A percentile compares a stretch with the other conserved stretches of the same genome.
These are phyloP conservation scores for Fraxinus velutina DNA, from an alignment of 305 asterid species.

Conservation along the genomic window DNA sequence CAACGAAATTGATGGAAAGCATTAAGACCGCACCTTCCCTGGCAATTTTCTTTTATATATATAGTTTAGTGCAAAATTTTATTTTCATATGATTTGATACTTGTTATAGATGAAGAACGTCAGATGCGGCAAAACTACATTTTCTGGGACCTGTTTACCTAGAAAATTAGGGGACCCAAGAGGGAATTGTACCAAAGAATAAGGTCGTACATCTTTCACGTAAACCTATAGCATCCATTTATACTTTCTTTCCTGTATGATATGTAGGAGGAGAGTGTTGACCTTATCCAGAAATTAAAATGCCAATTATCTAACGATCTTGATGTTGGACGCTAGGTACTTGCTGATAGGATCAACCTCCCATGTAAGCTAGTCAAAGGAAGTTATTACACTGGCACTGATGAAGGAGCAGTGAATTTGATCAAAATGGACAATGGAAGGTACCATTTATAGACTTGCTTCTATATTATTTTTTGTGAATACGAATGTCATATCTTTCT, in stretches of 20 bases:
- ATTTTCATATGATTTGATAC: background rate
- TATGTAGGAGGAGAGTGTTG: background rate
- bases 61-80: background rate
- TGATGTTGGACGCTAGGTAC: slow-evolving; percentile 64
- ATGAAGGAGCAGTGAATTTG: slow-evolving; percentile 95
- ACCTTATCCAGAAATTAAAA: slow-evolving; percentile 5
- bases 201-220: background rate
- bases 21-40: background rate
- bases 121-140: background rate
- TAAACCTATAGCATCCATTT: background rate
- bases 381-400: slow-evolving; percentile 92
- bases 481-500: background rate
- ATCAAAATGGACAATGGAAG: slow-evolving; percentile 87
- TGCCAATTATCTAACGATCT: slow-evolving; percentile 22
- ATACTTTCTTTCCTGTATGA: background rate
- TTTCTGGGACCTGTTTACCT: background rate
- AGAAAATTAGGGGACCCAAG: background rate
- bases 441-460: slow-evolving; percentile 35
- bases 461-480: slow-evolving; percentile 1
- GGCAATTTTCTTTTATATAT: background rate
- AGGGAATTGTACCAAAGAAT: background rate
- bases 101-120: background rate
- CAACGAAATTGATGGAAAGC: background rate
- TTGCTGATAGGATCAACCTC: slow-evolving; percentile 84
- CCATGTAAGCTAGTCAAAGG: slow-evolving; percentile 97